phyloP scores from a whole-genome alignment of 116 monocot genomes.

The Posidonia oceanica region DNA sequence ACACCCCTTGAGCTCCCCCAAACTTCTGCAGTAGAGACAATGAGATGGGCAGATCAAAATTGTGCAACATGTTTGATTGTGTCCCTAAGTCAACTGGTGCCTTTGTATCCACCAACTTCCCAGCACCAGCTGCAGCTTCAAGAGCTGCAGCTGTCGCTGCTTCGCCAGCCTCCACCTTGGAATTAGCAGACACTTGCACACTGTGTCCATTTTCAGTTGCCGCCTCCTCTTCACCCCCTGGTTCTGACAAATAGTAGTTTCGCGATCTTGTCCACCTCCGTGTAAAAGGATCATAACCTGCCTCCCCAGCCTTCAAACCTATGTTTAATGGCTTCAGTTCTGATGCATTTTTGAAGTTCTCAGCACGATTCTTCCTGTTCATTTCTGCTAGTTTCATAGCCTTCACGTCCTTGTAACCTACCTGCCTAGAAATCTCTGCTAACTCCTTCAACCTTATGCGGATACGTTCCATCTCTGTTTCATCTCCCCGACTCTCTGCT shows the following conservation, averaged over 20 bases:
- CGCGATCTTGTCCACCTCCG: constrained; percentile 93
- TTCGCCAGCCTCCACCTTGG: constrained; percentile 2
- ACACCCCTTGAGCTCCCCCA: constrained; percentile 61
- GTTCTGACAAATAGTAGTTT: constrained; percentile 64
- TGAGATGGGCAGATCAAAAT: constrained; percentile 81
- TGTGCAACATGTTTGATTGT: constrained; percentile 52
- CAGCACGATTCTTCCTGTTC: constrained; percentile 83
- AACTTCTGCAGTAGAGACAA: constrained; percentile 66
- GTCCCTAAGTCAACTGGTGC: constrained; percentile 84
- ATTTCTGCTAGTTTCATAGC: constrained; percentile 82
- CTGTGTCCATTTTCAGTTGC: not conserved
- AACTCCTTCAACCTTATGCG: constrained; percentile 46
- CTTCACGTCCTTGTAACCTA: constrained; percentile 42
- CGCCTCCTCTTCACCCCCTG: constrained; percentile 10
- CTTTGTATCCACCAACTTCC: constrained; percentile 83
- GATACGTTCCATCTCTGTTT: constrained; percentile 57
- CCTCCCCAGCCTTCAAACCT: constrained; percentile 80
- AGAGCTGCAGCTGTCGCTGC: constrained; percentile 70
- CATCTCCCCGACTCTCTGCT: constrained; percentile 48
- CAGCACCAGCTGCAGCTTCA: constrained; percentile 80
- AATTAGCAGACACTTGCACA: too few relatives aligned
- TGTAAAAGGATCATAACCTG: constrained; percentile 94
- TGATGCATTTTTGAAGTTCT: constrained; percentile 92
- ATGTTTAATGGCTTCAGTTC: constrained; percentile 70
- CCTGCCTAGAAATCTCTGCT: constrained; percentile 30